Evolutionary conservation across 148 eudicot genomes (phyloP).

Genomic region (Bassia scoparia): DNA sequence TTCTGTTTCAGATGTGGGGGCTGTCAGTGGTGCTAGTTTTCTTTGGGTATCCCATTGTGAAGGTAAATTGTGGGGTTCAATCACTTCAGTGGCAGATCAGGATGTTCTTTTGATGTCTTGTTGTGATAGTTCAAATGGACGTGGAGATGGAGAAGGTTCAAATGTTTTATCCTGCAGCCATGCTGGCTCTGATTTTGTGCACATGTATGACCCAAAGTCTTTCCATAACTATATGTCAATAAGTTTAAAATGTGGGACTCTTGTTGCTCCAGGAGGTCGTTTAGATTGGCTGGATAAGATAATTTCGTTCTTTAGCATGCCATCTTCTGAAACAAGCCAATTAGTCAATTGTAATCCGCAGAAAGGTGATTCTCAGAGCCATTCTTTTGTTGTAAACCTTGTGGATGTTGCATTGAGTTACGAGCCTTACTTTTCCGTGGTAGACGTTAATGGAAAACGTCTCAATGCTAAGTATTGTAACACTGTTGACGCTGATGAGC

Average conservation of each 20-base stretch:
- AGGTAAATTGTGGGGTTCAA: conserved; percentile 77
- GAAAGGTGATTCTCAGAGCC: conserved; percentile 30
- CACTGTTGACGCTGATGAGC: conserved; percentile 29
- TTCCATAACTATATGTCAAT: conserved; percentile 44
- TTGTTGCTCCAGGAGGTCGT: conserved; percentile 82
- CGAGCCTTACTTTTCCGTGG: conserved; percentile 55
- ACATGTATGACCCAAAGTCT: conserved; percentile 59
- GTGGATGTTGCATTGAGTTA: conserved; percentile 85
- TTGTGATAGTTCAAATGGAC: conserved; percentile 63
- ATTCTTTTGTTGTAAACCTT: conserved; percentile 65
- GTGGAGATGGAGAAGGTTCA: conserved; percentile 94
- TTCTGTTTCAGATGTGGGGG: conserved; percentile 66
- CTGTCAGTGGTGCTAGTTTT: conserved; percentile 50
- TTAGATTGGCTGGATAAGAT: conserved; percentile 79
- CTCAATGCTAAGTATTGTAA: conserved; percentile 25
- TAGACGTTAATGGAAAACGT: conserved; percentile 26
- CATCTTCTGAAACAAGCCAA: conserved; percentile 50
- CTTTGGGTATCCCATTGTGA: conserved; percentile 68
- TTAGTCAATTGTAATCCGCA: conserved; percentile 23
- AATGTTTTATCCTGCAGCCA: conserved; percentile 61
- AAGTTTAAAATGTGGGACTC: conserved; percentile 65
- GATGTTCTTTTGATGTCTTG: conserved; percentile 70
- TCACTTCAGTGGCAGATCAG: conserved; percentile 38
- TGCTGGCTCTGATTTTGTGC: conserved; percentile 70
- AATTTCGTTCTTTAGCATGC: conserved; percentile 54